phyloP scores from a whole-genome alignment of 164 flowering plant species.

The Dillenia turbinata region DNA sequence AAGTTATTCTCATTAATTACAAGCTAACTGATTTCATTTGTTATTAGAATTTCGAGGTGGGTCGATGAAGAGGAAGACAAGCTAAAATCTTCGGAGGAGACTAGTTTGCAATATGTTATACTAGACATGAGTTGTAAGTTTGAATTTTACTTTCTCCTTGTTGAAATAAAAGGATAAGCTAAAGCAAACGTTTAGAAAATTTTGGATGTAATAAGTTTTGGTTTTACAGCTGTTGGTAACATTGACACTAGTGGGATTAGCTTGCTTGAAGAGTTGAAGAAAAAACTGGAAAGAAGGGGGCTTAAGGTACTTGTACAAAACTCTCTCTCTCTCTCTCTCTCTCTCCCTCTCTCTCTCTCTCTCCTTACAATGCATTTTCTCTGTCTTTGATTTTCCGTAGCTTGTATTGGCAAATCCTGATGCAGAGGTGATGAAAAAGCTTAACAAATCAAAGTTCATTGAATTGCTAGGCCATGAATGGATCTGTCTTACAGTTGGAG shows the following conservation, averaged over 20 bases:
- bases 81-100: conserved; percentile 40
- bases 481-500: conserved; percentile 58
- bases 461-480: conserved; percentile 52
- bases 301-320: conserved; percentile 33
- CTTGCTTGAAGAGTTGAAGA: conserved; percentile 65
- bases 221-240: conserved; percentile 49
- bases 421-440: conserved; percentile 68
- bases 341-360: too few species aligned
- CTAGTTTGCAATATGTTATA: conserved; percentile 50
- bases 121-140: conserved; percentile 57
- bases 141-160: too few species aligned
- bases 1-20: too few species aligned
- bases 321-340: neutral
- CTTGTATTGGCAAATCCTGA: conserved; percentile 64
- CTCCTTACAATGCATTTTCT: neutral
- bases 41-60: conserved; percentile 59
- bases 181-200: neutral
- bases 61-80: conserved; percentile 69
- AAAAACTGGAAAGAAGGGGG: conserved; percentile 43
- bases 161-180: too few species aligned
- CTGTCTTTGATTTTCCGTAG: conserved; percentile 16
- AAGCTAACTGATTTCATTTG: neutral
- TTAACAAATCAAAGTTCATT: conserved; percentile 41
- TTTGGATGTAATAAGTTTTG: neutral
- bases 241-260: conserved; percentile 72